These are phyloP conservation scores for Closterium sp. DNA, from an alignment of 139 green algal species.

Conservation along the genomic window DNA sequence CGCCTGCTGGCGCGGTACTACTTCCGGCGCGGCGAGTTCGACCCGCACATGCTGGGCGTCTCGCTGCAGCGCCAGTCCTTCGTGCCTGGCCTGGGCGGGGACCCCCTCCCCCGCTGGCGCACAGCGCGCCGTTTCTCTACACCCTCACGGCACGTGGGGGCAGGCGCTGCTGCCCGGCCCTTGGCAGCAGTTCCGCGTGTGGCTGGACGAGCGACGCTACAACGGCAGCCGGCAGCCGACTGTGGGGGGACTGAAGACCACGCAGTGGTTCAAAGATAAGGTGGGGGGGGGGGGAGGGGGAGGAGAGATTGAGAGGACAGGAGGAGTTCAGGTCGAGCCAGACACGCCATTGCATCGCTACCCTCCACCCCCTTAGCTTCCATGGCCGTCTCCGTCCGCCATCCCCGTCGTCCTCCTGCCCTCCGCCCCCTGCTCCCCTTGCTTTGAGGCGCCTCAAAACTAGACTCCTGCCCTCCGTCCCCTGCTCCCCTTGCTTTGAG, in stretches of 20 bases:
- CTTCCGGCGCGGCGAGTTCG: not conserved
- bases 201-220: not conserved
- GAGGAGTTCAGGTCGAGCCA: not conserved
- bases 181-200: not conserved
- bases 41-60: constrained; percentile 22
- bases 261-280: not conserved
- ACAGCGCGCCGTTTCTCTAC: not conserved
- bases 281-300: not conserved
- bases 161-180: not conserved
- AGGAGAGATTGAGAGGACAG: not conserved
- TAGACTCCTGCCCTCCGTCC: too few relatives aligned
- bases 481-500: too few relatives aligned
- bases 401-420: not conserved
- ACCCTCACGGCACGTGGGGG: not conserved
- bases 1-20: constrained; percentile 20
- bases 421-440: not conserved
- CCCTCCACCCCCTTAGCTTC: not conserved
- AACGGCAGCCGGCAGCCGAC: not conserved
- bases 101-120: not conserved
- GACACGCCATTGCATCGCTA: not conserved
- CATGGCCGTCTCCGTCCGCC: too few relatives aligned
- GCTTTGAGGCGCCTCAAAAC: too few relatives aligned
- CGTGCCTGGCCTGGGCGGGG: not conserved
- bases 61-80: constrained; percentile 37
- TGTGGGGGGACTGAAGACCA: not conserved